Percentiles rank a stretch among this genome's conserved stretches.
These are phyloP conservation scores for Gaultheria prostrata DNA, from an alignment of 148 eudicot species.

Conservation along the genomic window DNA sequence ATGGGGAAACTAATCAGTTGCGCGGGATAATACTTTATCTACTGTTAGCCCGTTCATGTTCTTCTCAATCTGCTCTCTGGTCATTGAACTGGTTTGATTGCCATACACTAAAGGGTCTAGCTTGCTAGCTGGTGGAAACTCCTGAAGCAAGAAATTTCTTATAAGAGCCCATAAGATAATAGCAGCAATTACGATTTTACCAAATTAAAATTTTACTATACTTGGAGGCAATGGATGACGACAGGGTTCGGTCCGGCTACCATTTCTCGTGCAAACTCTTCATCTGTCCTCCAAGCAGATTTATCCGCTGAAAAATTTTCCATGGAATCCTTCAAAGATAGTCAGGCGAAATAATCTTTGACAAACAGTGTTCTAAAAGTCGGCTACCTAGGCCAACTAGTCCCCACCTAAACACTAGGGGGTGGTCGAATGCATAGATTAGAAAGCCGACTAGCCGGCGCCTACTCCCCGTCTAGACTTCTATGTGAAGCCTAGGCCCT, in stretches of 20 bases:
- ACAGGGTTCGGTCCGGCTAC: slow-evolving; percentile 93
- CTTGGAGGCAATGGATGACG: slow-evolving; percentile 57
- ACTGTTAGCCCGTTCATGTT: slow-evolving; percentile 67
- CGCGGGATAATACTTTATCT: slow-evolving; percentile 39
- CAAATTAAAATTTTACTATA: slow-evolving; percentile 21
- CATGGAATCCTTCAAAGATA: not conserved
- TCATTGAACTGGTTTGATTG: slow-evolving; percentile 69
- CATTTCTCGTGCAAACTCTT: slow-evolving; percentile 93
- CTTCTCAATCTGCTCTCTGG: slow-evolving; percentile 53
- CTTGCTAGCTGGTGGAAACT: slow-evolving; percentile 81
- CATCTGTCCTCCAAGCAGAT: slow-evolving; percentile 94
- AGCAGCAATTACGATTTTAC: not conserved
- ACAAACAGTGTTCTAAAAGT: no score
- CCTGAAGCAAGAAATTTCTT: slow-evolving; percentile 38
- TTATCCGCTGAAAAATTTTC: slow-evolving; percentile 43
- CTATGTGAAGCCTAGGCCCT: no score
- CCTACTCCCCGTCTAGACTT: no score
- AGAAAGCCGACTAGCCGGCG: no score
- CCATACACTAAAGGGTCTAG: slow-evolving; percentile 59
- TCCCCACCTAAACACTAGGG: no score
- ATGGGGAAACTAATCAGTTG: not conserved
- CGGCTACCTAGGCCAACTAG: no score
- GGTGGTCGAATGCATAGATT: no score
- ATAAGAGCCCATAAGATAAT: not conserved
- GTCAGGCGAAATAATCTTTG: not conserved